phyloP scores from a whole-genome alignment of 805 yeast genomes.

The Priceomyces haplophilus region DNA sequence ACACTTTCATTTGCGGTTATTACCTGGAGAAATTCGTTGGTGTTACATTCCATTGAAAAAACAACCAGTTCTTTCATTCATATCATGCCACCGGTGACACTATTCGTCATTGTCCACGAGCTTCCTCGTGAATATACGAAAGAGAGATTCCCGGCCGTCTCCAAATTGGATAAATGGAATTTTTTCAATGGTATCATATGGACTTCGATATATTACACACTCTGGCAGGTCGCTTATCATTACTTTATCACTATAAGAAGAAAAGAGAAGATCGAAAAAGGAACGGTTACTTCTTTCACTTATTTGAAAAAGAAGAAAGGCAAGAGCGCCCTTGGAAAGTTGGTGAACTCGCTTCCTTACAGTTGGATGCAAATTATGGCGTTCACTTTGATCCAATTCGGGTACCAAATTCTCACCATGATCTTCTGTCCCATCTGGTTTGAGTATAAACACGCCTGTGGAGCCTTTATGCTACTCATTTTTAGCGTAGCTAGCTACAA shows the following conservation, averaged over 20 bases:
- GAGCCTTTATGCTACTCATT: conserved; percentile 65
- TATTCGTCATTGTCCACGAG: conserved; percentile 84
- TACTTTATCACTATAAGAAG: conserved; percentile 83
- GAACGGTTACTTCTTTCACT: conserved; percentile 84
- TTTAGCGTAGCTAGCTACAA: conserved; percentile 80
- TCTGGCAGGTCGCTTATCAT: conserved; percentile 90
- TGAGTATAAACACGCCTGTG: conserved; percentile 61
- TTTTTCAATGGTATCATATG: conserved; percentile 65
- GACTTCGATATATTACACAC: conserved; percentile 77
- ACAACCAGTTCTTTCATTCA: conserved; percentile 91
- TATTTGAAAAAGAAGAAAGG: conserved; percentile 73
- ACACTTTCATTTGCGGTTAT: conserved; percentile 90
- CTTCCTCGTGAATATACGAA: conserved; percentile 51
- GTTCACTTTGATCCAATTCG: conserved; percentile 81
- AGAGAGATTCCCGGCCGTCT: conserved; percentile 77
- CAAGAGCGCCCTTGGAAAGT: conserved; percentile 60
- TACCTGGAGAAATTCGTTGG: conserved; percentile 93
- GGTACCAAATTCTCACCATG: conserved; percentile 86
- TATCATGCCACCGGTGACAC: conserved; percentile 81
- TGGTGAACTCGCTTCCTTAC: conserved; percentile 80
- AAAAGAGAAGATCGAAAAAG: conserved; percentile 78
- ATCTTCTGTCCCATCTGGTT: conserved; percentile 87
- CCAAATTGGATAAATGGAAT: conserved; percentile 62
- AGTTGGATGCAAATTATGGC: conserved; percentile 82
- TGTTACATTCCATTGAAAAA: conserved; percentile 86